phyloP scores from a whole-genome alignment of 208 protist species.

The Angomonas deanei region DNA sequence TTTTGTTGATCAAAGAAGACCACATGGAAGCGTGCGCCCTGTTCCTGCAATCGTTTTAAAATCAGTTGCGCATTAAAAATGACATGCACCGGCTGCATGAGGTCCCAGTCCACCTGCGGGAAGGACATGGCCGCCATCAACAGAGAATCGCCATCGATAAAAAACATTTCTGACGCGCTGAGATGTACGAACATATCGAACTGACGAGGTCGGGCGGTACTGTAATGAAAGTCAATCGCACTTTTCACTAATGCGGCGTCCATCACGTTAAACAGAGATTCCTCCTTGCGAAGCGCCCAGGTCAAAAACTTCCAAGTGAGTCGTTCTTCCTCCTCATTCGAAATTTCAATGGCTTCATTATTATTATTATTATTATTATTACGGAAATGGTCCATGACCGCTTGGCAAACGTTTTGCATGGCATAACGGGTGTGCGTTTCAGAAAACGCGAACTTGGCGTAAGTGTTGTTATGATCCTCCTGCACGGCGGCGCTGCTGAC shows the following conservation, averaged over 20 bases:
- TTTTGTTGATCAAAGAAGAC: slow-evolving; percentile 72
- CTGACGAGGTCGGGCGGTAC: slow-evolving; percentile 66
- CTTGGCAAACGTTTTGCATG: slow-evolving; percentile 22
- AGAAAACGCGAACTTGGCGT: slow-evolving; percentile 7
- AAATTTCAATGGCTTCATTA: slow-evolving; percentile 28
- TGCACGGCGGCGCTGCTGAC: slow-evolving; percentile 10
- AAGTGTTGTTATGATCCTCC: slow-evolving; percentile 1
- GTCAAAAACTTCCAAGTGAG: slow-evolving; percentile 81
- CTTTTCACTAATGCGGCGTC: slow-evolving; percentile 32
- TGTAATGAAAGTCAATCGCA: slow-evolving; percentile 73
- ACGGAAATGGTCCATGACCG: slow-evolving; percentile 31
- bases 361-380: neutral
- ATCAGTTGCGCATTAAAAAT: slow-evolving; percentile 80
- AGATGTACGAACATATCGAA: slow-evolving; percentile 90
- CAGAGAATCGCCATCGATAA: slow-evolving; percentile 90
- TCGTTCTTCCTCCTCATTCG: slow-evolving; percentile 53
- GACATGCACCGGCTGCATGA: slow-evolving; percentile 85
- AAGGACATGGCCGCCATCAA: slow-evolving; percentile 78
- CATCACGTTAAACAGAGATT: slow-evolving; percentile 24
- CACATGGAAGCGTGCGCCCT: slow-evolving; percentile 78
- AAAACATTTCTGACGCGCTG: slow-evolving; percentile 85
- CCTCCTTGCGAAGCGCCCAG: slow-evolving; percentile 16
- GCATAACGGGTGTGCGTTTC: slow-evolving; percentile 20
- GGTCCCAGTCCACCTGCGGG: slow-evolving; percentile 79
- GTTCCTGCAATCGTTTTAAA: slow-evolving; percentile 53